These are phyloP conservation scores for Dictyostelium firmibasis DNA, from an alignment of 78 protist genomes.

Conservation along the genomic window DNA sequence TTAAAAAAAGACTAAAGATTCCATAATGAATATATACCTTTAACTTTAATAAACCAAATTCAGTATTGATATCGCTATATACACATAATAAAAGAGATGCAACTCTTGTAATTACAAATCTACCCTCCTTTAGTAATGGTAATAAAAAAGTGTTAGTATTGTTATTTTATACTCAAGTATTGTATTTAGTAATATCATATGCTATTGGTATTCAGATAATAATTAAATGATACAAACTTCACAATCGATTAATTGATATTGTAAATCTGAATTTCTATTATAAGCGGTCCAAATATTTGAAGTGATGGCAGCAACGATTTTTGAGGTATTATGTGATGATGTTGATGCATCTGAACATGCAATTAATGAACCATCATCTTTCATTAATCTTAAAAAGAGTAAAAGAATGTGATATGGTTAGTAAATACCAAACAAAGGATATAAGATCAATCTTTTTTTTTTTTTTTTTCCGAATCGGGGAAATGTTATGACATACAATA, in stretches of 20 bases:
- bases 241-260: slow-evolving; percentile 66
- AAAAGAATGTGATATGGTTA: background rate
- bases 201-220: no score
- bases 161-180: background rate
- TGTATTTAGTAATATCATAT: background rate
- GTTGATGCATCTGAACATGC: slow-evolving; percentile 56
- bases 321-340: slow-evolving; percentile 29
- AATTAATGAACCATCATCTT: slow-evolving; percentile 78
- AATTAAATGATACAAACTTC: slow-evolving; percentile 39
- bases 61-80: slow-evolving; percentile 42
- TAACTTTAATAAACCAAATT: slow-evolving; percentile 66
- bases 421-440: no score
- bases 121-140: slow-evolving; percentile 18
- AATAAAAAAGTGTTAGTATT: background rate
- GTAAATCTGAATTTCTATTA: slow-evolving; percentile 29
- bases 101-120: slow-evolving; percentile 58
- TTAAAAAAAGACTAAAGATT: background rate
- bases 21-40: background rate
- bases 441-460: background rate
- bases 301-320: slow-evolving; percentile 70
- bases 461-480: background rate
- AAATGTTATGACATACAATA: slow-evolving; percentile 33
- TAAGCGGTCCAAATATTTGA: slow-evolving; percentile 59
- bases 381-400: slow-evolving; percentile 36
- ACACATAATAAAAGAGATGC: slow-evolving; percentile 56